Base-by-base conservation (phyloP, 2,329 filamentous ascomycete species). In the Ceratocystis albifundus region DNA sequence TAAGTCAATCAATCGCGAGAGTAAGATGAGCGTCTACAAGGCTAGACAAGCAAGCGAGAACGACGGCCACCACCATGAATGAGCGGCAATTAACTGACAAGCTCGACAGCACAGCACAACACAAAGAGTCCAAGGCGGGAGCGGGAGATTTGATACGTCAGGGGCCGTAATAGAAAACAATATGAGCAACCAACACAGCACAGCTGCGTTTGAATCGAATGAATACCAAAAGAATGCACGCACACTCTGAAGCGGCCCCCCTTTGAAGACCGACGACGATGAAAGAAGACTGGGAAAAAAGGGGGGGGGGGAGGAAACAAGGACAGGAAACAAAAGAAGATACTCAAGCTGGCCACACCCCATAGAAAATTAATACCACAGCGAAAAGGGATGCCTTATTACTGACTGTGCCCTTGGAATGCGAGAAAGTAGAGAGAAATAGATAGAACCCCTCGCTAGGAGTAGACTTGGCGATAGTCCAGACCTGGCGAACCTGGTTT, bases 301-400 rank as follows among this genome's bases (percentile, higher is more conserved):
- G 55, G n/a, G 15, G 53, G 15, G 20, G 55, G n/a, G 15, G 53
- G 1, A 20, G 6, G 5, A 17, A 28, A 20, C 15, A 53, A 25
- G 10, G 48, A 53, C 22, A 25, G 17, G 7, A 25, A 53, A 12
- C 5, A 22, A 20, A 50, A 12, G 22, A 25, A 50, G 48, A 10
- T 8, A 10, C 3, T 6, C 48, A 53, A 53, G 48, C 25, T 41
- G 12, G 20, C 20, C 17, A 63, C 12, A 5, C 20, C 15, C 46
- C 32, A 12, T 3, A 63, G 36, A n/a, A n/a, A 63, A 50, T 46
- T 30, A 50, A 32, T 22, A 50, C 25, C n/a, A 17, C 12, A 46
- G n/a, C 61, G 30, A n/a, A 63, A 63, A 63, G 28, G 44, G 61
- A 63, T 63, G 55, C 28, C 55, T 20, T 50, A 12, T 7, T 17